These are phyloP conservation scores for Cenchrus purpureus DNA, from an alignment of 176 grass and related monocot genomes.

Conservation along the genomic window DNA sequence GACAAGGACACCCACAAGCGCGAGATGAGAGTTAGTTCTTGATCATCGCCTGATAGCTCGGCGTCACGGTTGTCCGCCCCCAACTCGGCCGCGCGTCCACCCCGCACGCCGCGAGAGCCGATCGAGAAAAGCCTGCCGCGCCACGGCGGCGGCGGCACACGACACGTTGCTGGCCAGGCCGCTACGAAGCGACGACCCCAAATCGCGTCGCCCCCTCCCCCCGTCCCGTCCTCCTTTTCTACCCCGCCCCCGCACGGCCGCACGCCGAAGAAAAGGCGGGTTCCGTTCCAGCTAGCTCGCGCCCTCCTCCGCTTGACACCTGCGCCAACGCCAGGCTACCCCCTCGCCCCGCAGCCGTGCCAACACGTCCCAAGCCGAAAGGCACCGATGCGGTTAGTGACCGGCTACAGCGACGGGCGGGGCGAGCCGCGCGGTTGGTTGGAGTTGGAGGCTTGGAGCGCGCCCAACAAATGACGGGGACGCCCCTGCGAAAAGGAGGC, in stretches of 20 bases:
- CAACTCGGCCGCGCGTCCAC: neutral
- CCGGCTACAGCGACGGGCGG: slow-evolving; percentile 17
- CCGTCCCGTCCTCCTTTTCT: too few species aligned
- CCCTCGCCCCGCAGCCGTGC: neutral
- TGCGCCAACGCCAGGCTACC: slow-evolving; percentile 34
- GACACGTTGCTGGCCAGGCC: neutral
- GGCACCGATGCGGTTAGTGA: slow-evolving; percentile 13
- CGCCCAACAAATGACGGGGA: slow-evolving; percentile 22
- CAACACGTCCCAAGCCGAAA: neutral
- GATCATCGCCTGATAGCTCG: too few species aligned
- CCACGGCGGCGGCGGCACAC: neutral
- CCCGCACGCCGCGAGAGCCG: neutral
- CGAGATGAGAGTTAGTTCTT: too few species aligned
- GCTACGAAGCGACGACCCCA: neutral
- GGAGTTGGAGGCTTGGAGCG: too few species aligned
- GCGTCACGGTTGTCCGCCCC: neutral
- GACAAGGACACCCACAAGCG: too few species aligned
- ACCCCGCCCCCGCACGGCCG: neutral
- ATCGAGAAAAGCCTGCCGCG: neutral
- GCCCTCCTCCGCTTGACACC: slow-evolving; percentile 27
- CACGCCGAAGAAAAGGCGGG: neutral
- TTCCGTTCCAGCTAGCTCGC: neutral
- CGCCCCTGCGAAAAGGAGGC: neutral
- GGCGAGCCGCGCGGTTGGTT: neutral
- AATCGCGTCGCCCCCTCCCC: neutral